Base-by-base conservation (phyloP, 225 moss, liverwort and hornwort species). In the Takakia lepidozioides region DNA sequence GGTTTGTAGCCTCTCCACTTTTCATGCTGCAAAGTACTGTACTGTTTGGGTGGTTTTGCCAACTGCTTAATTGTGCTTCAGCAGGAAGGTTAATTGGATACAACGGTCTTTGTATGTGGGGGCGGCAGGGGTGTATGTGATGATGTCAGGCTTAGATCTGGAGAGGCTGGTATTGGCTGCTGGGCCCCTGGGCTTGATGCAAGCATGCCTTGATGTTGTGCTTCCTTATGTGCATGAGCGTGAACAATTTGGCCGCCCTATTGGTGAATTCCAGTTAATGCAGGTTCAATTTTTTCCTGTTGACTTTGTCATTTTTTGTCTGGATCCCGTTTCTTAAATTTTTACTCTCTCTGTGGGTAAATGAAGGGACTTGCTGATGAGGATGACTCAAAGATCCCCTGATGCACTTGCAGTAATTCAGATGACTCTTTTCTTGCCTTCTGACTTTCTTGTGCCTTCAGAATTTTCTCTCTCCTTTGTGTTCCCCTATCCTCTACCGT, bases 131-230 rank as follows among this genome's bases (percentile, higher is more conserved):
- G 95, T 98, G 54, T 98, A 98, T 54, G 84, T 98, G 28, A 90
- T 98, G 95, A 98, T 98, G 95, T 98, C 90, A 53, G 95, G 95
- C 32, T 63, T 98, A 64, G 95, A 98, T 59, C 69, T 90, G 54
- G 95, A 98, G 73, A 87, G 95, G 63, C 61, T 98, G 49, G 90
- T 98, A 39, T 68, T 98, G 63, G 84, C 90, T 54, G 90, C 90
- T 24, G 90, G 95, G 20, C 95, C 95, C 38, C 59, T 98, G 53
- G 95, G 95, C 11, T 62, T 98, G 70, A 98, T 98, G 95, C 90
- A 98, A 62, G 70, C 90, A 59, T 98, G 95, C 74, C 72, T 98
- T 73, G 95, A 98, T 59, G 75, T 82, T 37, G 95, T 87, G 43
- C 73, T 98, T 45, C 95, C 95, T 25, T 98, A 98, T 51, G 84